These are phyloP conservation scores for Neurospora tetraspora DNA, from an alignment of 495 filamentous ascomycete species.

Conservation along the genomic window DNA sequence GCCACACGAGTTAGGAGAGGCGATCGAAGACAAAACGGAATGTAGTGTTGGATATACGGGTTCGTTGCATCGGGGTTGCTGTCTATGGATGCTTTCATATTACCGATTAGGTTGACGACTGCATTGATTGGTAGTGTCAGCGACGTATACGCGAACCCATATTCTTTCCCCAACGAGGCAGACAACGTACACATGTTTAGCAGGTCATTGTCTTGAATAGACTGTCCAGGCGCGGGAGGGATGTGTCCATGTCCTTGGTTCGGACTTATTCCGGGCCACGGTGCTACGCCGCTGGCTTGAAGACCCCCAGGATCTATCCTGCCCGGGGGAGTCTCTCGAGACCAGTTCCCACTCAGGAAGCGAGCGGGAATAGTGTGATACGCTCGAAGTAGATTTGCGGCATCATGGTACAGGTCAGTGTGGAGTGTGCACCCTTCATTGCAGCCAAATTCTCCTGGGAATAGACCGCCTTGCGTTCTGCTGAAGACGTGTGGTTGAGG, in stretches of 20 bases:
- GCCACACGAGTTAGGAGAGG: slow-evolving; percentile 23
- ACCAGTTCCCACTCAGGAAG: slow-evolving; percentile 5
- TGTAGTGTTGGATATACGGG: slow-evolving; percentile 25
- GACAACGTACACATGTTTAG: slow-evolving; percentile 22
- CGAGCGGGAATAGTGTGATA: slow-evolving; percentile 10
- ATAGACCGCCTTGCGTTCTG: slow-evolving; percentile 8
- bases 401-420: slow-evolving; percentile 20
- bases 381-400: slow-evolving; percentile 12
- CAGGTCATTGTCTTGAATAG: slow-evolving; percentile 19
- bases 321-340: slow-evolving; percentile 5
- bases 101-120: slow-evolving; percentile 49
- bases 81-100: slow-evolving; percentile 34
- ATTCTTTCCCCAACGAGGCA: not conserved
- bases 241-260: slow-evolving; percentile 5
- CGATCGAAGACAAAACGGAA: slow-evolving; percentile 25
- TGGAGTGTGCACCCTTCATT: slow-evolving; percentile 19
- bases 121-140: slow-evolving; percentile 5
- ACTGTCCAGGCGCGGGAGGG: slow-evolving; percentile 5
- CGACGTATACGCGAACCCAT: not conserved
- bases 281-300: not conserved
- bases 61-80: slow-evolving; percentile 27
- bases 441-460: slow-evolving; percentile 11
- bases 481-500: slow-evolving; percentile 12
- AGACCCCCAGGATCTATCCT: not conserved
- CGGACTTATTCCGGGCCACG: slow-evolving; percentile 7